These are phyloP conservation scores for Cyclostephanos invisitatus DNA, from an alignment of 108 stramenopile genomes.

Conservation along the genomic window DNA sequence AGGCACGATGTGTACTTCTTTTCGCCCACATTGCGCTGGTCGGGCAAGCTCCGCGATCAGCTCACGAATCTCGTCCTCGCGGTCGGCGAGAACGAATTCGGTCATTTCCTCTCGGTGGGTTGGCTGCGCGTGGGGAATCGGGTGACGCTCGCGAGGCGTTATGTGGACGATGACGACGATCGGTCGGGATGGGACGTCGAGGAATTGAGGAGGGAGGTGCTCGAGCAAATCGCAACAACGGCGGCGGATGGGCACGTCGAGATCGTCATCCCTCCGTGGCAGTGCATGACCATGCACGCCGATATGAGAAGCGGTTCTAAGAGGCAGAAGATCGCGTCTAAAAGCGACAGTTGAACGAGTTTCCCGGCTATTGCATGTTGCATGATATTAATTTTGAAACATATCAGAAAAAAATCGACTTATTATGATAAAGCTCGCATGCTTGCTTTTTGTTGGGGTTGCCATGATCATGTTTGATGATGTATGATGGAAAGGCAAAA, in stretches of 20 bases:
- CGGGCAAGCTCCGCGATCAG: conserved; percentile 57
- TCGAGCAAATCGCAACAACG: conserved; percentile 43
- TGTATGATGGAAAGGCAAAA: too few relatives aligned
- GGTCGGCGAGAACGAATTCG: conserved; percentile 57
- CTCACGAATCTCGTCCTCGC: conserved; percentile 54
- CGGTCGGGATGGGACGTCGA: conserved; percentile 59
- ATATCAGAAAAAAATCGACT: too few relatives aligned
- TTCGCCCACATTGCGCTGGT: conserved; percentile 50
- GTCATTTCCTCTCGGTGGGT: conserved; percentile 58
- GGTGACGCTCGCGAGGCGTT: conserved; percentile 63
- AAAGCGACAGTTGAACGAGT: not conserved
- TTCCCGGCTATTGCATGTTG: not conserved
- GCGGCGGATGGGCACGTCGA: conserved; percentile 29
- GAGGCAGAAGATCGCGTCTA: conserved; percentile 18
- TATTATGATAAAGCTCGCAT: too few relatives aligned
- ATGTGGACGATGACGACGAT: conserved; percentile 52
- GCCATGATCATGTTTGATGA: too few relatives aligned
- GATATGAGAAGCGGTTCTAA: conserved; percentile 16
- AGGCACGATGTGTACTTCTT: conserved; percentile 55
- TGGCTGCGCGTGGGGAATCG: conserved; percentile 67
- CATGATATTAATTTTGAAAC: too few relatives aligned
- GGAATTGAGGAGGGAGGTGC: conserved; percentile 43
- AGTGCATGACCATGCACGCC: conserved; percentile 49
- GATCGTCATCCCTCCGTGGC: conserved; percentile 59
- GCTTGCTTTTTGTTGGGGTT: too few relatives aligned